Evolutionary conservation across 345 rosid genomes (phyloP).

Genomic region (Moricandia arvensis): DNA sequence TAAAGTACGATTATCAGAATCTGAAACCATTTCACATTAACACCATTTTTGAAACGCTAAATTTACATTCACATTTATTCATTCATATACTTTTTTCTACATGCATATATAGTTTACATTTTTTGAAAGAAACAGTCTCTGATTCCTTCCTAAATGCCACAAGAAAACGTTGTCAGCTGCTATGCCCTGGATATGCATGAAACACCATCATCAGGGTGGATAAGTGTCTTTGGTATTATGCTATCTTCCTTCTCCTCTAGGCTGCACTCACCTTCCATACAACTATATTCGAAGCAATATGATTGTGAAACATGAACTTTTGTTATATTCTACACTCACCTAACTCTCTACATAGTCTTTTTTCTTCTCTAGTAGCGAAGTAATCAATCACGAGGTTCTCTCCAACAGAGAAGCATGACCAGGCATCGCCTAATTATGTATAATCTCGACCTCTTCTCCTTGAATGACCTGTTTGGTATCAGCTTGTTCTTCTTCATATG

Average conservation of each 20-base stretch:
- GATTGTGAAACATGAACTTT: background rate
- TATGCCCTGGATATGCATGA: background rate
- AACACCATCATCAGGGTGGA: background rate
- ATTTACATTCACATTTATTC: background rate
- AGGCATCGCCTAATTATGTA: conserved; percentile 64
- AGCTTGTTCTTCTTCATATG: conserved; percentile 30
- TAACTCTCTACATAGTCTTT: background rate
- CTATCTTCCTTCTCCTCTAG: background rate
- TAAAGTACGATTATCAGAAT: too few species aligned
- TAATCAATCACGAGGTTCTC: background rate
- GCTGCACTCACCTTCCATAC: background rate
- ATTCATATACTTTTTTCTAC: background rate
- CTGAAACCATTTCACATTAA: too few species aligned
- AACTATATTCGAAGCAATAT: background rate
- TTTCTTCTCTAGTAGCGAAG: background rate
- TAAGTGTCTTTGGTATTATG: background rate
- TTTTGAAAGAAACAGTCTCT: background rate
- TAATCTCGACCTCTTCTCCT: conserved; percentile 60
- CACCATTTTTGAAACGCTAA: too few species aligned
- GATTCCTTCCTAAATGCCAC: background rate
- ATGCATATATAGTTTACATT: background rate
- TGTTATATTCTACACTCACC: background rate
- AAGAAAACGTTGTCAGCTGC: background rate
- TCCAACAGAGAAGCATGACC: conserved; percentile 73
- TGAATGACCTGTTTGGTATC: conserved; percentile 42